A percentile compares a stretch with the other conserved stretches of the same genome.
These are phyloP conservation scores for Castanea crenata DNA, from an alignment of 306 rosid genomes.

Conservation along the genomic window DNA sequence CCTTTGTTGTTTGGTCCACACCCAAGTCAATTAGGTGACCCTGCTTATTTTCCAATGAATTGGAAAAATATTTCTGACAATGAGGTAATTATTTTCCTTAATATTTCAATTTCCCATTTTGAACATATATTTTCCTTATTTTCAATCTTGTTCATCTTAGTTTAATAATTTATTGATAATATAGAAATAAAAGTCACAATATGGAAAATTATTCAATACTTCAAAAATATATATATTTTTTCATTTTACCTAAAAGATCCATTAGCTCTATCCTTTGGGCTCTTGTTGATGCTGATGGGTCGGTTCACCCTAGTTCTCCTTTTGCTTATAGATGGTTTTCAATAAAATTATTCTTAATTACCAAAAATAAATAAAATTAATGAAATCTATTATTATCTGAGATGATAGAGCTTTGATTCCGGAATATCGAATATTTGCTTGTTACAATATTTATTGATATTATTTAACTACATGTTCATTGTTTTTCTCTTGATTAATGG, in stretches of 20 bases:
- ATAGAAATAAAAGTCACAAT: neutral
- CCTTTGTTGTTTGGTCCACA: neutral
- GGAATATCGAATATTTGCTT: too few species aligned
- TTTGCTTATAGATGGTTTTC: too few species aligned
- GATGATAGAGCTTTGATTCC: too few species aligned
- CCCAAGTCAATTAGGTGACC: neutral
- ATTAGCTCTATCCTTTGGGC: too few species aligned
- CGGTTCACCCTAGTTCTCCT: too few species aligned
- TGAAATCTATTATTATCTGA: too few species aligned
- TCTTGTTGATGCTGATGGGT: too few species aligned
- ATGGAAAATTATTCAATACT: too few species aligned
- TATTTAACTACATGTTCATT: neutral
- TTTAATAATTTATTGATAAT: neutral
- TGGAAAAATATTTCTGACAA: neutral
- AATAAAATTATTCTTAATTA: too few species aligned
- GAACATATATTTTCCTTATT: neutral
- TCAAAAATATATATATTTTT: too few species aligned
- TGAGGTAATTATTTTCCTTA: conserved; percentile 1
- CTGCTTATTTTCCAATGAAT: neutral
- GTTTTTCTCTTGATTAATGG: neutral
- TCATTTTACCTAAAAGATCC: too few species aligned
- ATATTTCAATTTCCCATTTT: neutral
- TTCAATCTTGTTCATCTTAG: neutral
- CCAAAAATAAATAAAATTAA: too few species aligned
- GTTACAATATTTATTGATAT: neutral